These are phyloP conservation scores for Coccomyxa subellipsoidea DNA, from an alignment of 163 green algal genomes.

Conservation along the genomic window DNA sequence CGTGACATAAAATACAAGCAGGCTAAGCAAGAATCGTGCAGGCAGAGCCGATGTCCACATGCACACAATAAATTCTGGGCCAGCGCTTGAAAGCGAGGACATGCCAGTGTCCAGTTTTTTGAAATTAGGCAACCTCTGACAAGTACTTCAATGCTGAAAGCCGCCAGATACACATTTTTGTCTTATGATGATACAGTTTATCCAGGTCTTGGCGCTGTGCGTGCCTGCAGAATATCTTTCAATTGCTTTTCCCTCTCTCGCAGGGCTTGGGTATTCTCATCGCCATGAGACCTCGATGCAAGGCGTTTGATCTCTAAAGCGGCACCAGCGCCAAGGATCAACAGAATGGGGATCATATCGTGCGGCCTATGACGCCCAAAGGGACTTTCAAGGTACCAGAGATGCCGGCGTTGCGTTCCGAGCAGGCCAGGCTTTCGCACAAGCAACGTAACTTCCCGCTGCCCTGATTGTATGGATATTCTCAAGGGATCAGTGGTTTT, in stretches of 20 bases:
- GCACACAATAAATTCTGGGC: no score
- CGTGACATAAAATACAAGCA: no score
- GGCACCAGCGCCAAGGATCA: not conserved
- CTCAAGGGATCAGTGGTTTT: no score
- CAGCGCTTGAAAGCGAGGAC: no score
- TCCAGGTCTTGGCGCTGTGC: not conserved
- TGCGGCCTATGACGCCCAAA: not conserved
- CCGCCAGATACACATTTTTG: no score
- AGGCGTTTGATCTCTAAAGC: constrained; percentile 6
- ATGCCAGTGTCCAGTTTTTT: no score
- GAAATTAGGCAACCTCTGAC: no score
- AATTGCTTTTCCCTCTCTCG: not conserved
- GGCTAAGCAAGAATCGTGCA: not conserved
- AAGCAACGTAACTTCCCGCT: no score
- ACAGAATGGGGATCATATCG: not conserved
- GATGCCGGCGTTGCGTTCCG: not conserved
- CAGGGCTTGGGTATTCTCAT: not conserved
- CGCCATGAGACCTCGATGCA: not conserved
- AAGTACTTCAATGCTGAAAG: no score
- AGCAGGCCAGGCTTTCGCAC: not conserved
- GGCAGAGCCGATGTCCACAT: not conserved
- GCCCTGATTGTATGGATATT: not conserved
- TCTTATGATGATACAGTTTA: not conserved
- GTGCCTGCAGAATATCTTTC: not conserved
- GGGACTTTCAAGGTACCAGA: not conserved